Evolutionary conservation across 1,139 yeast species (phyloP), one percentile per base, ranked within the genome.

Genomic region (Pichia sp.): DNA sequence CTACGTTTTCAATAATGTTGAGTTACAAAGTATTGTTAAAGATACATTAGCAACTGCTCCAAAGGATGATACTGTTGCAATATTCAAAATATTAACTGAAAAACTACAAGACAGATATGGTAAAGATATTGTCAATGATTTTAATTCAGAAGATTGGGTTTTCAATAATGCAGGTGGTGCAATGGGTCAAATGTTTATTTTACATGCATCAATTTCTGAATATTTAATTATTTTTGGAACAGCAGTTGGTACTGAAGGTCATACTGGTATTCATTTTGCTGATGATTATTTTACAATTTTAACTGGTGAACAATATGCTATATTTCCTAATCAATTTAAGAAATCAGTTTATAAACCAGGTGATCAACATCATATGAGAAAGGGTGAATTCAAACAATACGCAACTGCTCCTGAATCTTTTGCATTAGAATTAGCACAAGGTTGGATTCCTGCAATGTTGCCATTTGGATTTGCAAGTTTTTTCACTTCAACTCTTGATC

Each of bases 111-210:
- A 65, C 2, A 77, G 71, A 46, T 92, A 90, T 61, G 87, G 87
- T 23, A 43, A 49, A 3, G 77, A 78, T 25, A 62, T 75, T 53
- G 76, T 89, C 64, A 86, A 84, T 62, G 80, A 78, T 50, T 71
- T 83, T 56, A 77, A 80, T 60, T 72, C 73, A 47, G 83, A 85
- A 41, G 92, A 89, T 56, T 92, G 97, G 97, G 82, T 92, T 43
- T 90, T 82, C 76, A 92, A 90, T 74, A 89, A 87, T 59, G 98
- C 98, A 8, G 98, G 98, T 46, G 96, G 96, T 55, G 97, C 98
- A 46, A 92, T 92, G 98, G 98, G 98, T 27, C 80, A 89, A 48
- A 90, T 92, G 97, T 76, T 87, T 57, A 87, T 94, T 51, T 71
- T 92, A 55, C 98, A 94, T 64, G 97, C 97, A 12, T 90, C 97